These are phyloP conservation scores for Fusarium phyllophilum DNA, from an alignment of 2,329 filamentous ascomycete genomes.

Conservation along the genomic window DNA sequence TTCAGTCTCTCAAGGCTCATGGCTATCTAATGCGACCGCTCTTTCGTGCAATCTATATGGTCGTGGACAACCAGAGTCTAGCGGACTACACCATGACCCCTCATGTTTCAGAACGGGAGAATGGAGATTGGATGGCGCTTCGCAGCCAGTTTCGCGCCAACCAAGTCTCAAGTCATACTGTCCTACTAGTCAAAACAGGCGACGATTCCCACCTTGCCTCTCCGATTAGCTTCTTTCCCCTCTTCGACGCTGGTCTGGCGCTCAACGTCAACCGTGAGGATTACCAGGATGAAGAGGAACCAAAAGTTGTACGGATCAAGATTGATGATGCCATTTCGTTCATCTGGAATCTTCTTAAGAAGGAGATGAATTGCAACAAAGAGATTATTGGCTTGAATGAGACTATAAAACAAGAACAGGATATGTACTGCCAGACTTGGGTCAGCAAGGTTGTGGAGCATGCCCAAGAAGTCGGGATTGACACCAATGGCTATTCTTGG, in stretches of 20 bases:
- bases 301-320: neutral
- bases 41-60: neutral
- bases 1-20: neutral
- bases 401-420: neutral
- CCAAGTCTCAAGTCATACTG: neutral
- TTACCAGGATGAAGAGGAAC: neutral
- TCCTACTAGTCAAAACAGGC: neutral
- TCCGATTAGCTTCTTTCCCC: neutral
- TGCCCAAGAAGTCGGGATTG: neutral
- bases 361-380: accelerated
- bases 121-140: neutral
- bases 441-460: neutral
- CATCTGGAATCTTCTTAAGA: neutral
- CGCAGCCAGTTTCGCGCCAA: neutral
- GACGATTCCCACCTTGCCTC: neutral
- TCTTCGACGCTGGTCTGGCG: neutral
- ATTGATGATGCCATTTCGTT: neutral
- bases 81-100: neutral
- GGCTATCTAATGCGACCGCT: neutral
- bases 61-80: neutral
- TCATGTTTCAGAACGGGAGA: neutral
- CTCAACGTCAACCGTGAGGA: neutral
- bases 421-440: neutral
- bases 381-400: accelerated
- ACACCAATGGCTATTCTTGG: neutral